phyloP scores from a whole-genome alignment of 1,139 yeast species.

The Geotrichum cucujoidarum region DNA sequence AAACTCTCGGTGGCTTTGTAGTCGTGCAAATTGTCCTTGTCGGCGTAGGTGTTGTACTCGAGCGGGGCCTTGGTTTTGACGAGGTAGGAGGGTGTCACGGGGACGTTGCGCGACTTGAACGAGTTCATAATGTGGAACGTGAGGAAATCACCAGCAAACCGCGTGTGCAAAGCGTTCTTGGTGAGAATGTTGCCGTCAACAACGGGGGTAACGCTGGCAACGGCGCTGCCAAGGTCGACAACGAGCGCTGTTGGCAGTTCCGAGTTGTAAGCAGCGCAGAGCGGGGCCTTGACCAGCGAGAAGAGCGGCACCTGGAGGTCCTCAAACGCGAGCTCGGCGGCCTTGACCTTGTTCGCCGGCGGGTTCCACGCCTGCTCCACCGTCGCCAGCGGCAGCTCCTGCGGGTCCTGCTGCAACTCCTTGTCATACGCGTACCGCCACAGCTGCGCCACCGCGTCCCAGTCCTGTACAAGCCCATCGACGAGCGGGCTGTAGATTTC shows the following conservation, averaged over 20 bases:
- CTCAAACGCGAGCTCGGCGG: conserved; percentile 74
- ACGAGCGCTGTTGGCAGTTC: conserved; percentile 38
- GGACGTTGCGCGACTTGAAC: conserved; percentile 30
- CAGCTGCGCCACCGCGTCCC: conserved; percentile 41
- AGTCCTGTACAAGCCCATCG: conserved; percentile 43
- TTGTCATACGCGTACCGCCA: conserved; percentile 39
- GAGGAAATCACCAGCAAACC: conserved; percentile 43
- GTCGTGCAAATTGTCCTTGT: conserved; percentile 36
- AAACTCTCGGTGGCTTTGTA: conserved; percentile 33
- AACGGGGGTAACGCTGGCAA: conserved; percentile 78
- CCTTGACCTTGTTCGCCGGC: conserved; percentile 58
- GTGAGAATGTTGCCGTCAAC: conserved; percentile 61
- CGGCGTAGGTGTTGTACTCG: conserved; percentile 38
- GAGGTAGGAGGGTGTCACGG: conserved; percentile 35
- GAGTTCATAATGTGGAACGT: conserved; percentile 36
- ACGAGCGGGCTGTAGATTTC: conserved; percentile 39
- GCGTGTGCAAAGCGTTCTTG: conserved; percentile 36
- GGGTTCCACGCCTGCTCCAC: conserved; percentile 89
- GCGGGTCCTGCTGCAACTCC: conserved; percentile 49
- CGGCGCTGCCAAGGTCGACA: conserved; percentile 36
- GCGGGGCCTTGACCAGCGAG: conserved; percentile 75
- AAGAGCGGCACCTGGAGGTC: conserved; percentile 77
- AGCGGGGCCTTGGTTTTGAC: conserved; percentile 33
- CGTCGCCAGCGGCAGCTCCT: conserved; percentile 70
- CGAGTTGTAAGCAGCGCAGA: conserved; percentile 62